A percentile compares a stretch with the other conserved stretches of the same genome.
Evolutionary conservation across 768 basidiomycete species (phyloP).

Genomic region (Boletus rex-veris): DNA sequence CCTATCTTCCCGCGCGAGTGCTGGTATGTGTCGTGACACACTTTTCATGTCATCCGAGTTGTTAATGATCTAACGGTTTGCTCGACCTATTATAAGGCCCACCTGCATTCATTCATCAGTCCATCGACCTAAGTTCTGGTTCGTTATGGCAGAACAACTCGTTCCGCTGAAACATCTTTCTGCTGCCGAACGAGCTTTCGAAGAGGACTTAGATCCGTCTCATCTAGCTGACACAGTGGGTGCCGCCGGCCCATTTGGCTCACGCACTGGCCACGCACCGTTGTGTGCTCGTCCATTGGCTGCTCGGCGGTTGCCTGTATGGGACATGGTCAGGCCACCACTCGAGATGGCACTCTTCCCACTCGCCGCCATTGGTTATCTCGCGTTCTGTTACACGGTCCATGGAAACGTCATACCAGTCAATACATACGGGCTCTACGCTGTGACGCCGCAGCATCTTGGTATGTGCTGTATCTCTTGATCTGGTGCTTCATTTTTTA

Average conservation of each 20-base stretch:
- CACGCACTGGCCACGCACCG: conserved; percentile 6
- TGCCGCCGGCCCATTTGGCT: not conserved
- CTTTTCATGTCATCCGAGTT: not conserved
- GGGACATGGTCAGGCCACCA: conserved; percentile 6
- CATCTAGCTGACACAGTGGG: not conserved
- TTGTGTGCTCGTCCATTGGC: not conserved
- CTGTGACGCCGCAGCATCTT: conserved; percentile 19
- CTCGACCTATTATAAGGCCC: not conserved
- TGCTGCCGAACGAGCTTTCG: conserved; percentile 6
- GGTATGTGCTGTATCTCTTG: conserved; percentile 5
- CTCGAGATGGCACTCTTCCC: conserved; percentile 23
- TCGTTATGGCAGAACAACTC: conserved; percentile 8
- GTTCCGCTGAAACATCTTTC: conserved; percentile 10
- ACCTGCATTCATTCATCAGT: conserved; percentile 8
- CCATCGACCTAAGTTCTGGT: not conserved
- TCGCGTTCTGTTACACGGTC: conserved; percentile 29
- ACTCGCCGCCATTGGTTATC: conserved; percentile 25
- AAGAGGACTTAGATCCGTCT: not conserved
- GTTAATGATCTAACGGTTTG: not conserved
- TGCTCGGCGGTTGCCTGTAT: not conserved
- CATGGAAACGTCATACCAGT: conserved; percentile 23
- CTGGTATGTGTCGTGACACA: not conserved
- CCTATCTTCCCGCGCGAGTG: too few relatives aligned
- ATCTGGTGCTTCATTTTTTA: not conserved
- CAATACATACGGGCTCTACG: conserved; percentile 20